Evolutionary conservation across 2,329 filamentous ascomycete species (phyloP), one percentile per base, ranked within the genome.

Genomic region (Rhinocladiella mackenziei): DNA sequence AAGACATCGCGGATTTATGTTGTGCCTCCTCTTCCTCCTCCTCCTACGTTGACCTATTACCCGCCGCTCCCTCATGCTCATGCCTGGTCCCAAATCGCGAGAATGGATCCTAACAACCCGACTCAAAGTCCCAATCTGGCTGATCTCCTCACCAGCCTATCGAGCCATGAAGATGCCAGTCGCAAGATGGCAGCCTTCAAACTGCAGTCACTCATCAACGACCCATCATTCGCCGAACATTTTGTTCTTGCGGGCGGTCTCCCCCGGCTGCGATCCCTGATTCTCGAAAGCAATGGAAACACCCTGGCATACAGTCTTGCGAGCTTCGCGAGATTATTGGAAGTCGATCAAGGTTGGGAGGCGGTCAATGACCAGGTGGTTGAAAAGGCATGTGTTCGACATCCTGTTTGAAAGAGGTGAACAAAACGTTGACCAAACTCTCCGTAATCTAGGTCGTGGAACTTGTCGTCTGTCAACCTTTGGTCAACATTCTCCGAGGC

Each of bases 101-200:
- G n/a, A 8, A 55, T 55, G 49, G 52, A 53, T 30, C 31, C 39
- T 7, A 40, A 37, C 37, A 45, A 52, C 35, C 43, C 39, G 23
- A 29, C 43, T 15, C 44, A 45, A 28, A 54, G 50, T 44, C 53
- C 55, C 59, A 74, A 75, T 59, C 67, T 80, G 49, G 65, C 74
- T 35, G 76, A 80, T 55, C 66, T 81, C 54, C 75, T 82, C 48
- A 70, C 74, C 51, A 73, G 77, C 39, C 68, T 83, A 46, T 71
- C 74, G 32, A 77, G 76, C 56, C 75, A 79, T 44, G 78, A 95
- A 68, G 92, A 98, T 74, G 89, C 87, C 44, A 83, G 87, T 57
- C 87, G 89, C 61, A 98, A 98, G 68, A 96, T 97, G 87, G 92
- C 92, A 49, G 92, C 94, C 50, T 98, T 98, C 78, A 96, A 96